Percentiles rank a stretch among this genome's conserved stretches.
phyloP scores from a whole-genome alignment of 2,329 filamentous ascomycete genomes.

The Calonectria naviculata region DNA sequence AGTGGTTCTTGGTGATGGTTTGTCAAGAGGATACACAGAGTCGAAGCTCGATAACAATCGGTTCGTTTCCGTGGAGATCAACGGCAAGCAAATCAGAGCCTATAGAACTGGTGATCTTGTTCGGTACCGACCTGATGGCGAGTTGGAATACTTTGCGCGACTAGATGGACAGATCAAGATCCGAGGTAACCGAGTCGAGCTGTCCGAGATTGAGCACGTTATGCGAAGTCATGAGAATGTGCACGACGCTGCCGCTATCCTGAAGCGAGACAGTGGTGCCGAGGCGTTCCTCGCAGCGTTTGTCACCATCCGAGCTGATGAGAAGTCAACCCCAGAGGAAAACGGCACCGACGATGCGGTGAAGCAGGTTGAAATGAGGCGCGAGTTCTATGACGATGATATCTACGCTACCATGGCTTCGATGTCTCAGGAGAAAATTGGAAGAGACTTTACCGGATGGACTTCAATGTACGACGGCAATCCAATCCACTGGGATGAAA shows the following conservation, averaged over 20 bases:
- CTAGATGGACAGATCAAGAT: conserved; percentile 69
- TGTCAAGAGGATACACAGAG: background rate
- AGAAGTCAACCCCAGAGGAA: background rate
- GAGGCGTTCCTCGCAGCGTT: background rate
- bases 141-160: conserved; percentile 56
- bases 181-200: conserved; percentile 65
- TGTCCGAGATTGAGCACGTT: conserved; percentile 42
- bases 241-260: background rate
- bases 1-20: background rate
- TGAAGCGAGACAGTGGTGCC: background rate
- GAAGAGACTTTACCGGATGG: conserved; percentile 35
- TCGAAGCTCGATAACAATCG: background rate
- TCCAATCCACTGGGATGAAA: conserved; percentile 27
- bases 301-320: background rate
- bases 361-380: background rate
- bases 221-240: background rate
- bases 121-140: background rate
- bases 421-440: background rate
- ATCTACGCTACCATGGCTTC: background rate
- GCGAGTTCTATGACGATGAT: background rate
- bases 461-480: conserved; percentile 46
- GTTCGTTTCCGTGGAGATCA: background rate
- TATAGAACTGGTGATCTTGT: background rate
- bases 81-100: background rate
- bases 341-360: background rate